Conservation (phyloP, 331 rosid genomes). For the Dryas integrifolia region DNA sequence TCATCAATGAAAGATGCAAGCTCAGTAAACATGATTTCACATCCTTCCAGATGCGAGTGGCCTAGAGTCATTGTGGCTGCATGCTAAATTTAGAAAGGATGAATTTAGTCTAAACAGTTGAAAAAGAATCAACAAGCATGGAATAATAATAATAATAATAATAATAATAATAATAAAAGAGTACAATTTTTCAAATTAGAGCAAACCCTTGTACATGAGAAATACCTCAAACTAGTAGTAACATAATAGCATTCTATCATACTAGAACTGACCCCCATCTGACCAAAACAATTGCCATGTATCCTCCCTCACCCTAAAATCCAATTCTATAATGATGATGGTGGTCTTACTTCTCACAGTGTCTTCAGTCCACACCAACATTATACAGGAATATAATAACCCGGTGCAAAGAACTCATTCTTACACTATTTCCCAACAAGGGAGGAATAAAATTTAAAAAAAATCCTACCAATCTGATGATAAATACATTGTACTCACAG, state of each 20-base stretch:
- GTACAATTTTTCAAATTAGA: not conserved
- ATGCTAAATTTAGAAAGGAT: constrained; percentile 52
- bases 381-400: not conserved
- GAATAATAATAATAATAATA: not conserved
- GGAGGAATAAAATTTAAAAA: not conserved
- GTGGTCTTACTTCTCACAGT: not conserved
- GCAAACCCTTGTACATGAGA: not conserved
- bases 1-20: constrained; percentile 87
- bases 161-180: too few species aligned
- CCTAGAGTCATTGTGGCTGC: constrained; percentile 99
- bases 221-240: not conserved
- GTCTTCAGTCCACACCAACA: not conserved
- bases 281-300: not conserved
- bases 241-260: constrained; percentile 12
- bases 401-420: not conserved
- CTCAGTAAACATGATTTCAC: constrained; percentile 92
- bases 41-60: constrained; percentile 87
- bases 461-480: not conserved
- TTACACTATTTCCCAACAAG: not conserved
- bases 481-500: too few species aligned
- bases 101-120: constrained; percentile 19
- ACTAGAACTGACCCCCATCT: constrained; percentile 1
- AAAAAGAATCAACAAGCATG: not conserved
- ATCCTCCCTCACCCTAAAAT: not conserved
- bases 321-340: not conserved